Evolutionary conservation across 2,329 filamentous ascomycete species (phyloP), one percentile per base, ranked within the genome.

Genomic region (Alternaria hordeiaustralica): DNA sequence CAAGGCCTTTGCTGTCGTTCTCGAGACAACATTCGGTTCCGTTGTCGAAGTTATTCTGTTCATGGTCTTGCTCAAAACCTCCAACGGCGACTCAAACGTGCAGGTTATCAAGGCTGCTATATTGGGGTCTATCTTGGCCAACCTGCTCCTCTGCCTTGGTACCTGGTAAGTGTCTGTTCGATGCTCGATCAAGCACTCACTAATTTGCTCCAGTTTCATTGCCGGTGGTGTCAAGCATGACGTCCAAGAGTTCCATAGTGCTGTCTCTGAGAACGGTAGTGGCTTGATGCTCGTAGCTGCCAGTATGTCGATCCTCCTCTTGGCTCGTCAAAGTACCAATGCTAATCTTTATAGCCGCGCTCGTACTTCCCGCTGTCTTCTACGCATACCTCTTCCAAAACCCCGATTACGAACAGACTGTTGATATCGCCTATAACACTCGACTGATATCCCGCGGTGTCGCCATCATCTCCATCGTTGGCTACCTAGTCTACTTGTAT

Each of bases 91-190:
- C 20, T 71, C 77, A 11, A 81, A 81, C n/a, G 75, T 90, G 63
- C 84, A 86, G n/a, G 91, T 96, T 70, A 92, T 96, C 71, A 88
- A 93, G 75, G 92, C 92, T 57, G 93, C 93, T 25, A 94, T 96
- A 59, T 82, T 96, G 0, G 93, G 93, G 36, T 95, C 92, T 0
- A 91, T 96, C 47, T 79, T 97, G 33, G 92, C 93, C 12, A 96
- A 93, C 30, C 87, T 96, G 81, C 81, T 96, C 47, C 84, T 96
- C 1, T 96, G 93, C 70, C 81, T 96, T 25, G 93, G 93, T 0
- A 75, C 90, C 56, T 96, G 92, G 57, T 59, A 54, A 54, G 57
- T 49, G n/a, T 41, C 28, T 12, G 20, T 25, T 18, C 6, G 7
- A 21, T 21, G 7, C n/a, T 26, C 5, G 3, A 3, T 50, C 13